A percentile compares a stretch with the other conserved stretches of the same genome.
Conservation (phyloP, 371 early-diverging fungal genomes). For the Dentiscutata heterogama region DNA sequence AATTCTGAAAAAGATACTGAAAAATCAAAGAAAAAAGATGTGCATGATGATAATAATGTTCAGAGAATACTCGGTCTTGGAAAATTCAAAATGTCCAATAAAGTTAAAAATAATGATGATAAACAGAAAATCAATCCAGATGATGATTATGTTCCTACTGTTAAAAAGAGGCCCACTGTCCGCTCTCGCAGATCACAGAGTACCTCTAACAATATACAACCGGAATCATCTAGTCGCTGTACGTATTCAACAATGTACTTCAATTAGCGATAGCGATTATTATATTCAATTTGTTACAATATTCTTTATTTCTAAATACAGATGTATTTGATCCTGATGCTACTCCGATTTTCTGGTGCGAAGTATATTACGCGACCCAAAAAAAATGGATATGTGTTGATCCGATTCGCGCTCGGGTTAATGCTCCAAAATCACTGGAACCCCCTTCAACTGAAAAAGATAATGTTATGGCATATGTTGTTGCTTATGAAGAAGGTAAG, state of each 20-base stretch:
- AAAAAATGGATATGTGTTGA: conserved; percentile 73
- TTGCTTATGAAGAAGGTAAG: conserved; percentile 64
- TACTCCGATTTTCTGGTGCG: conserved; percentile 70
- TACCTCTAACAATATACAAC: background rate
- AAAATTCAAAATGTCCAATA: background rate
- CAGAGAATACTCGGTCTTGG: conserved; percentile 25
- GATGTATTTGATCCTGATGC: conserved; percentile 24
- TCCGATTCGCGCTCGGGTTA: conserved; percentile 65
- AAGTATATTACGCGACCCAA: conserved; percentile 60
- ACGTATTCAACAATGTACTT: background rate
- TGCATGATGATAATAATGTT: background rate
- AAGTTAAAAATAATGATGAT: background rate
- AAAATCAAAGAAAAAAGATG: no score
- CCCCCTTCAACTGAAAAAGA: conserved; percentile 54
- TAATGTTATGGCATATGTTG: conserved; percentile 67
- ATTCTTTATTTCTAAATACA: background rate
- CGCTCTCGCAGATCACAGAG: background rate
- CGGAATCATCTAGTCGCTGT: background rate
- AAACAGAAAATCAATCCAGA: background rate
- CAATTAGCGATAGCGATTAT: no score
- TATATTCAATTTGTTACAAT: background rate
- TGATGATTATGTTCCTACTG: background rate
- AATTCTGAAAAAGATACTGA: background rate
- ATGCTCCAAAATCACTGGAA: conserved; percentile 64
- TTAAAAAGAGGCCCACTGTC: background rate